Conservation (phyloP, 441 rosid species). For the Gossypium schwendimanii region DNA sequence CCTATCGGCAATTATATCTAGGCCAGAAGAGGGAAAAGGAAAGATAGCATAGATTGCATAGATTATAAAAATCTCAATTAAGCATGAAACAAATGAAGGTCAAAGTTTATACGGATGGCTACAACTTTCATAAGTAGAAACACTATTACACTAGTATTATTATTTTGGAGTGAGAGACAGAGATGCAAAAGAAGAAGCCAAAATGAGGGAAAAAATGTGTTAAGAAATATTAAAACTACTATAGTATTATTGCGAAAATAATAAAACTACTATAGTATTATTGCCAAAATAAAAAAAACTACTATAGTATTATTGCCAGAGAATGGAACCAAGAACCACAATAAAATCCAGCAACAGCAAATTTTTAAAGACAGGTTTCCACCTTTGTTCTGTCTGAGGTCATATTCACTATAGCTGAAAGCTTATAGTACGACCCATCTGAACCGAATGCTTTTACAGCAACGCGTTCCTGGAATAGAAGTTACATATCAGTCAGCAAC, state of each 20-base stretch:
- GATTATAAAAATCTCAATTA: not conserved
- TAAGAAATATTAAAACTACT: constrained; percentile 3
- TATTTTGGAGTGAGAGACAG: not conserved
- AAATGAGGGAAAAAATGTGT: not conserved
- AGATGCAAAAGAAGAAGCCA: not conserved
- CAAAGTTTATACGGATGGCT: not conserved
- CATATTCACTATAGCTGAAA: constrained; percentile 79
- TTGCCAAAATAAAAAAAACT: constrained; percentile 7
- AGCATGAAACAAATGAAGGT: constrained; percentile 1
- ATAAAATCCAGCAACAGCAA: not conserved
- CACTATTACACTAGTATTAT: not conserved
- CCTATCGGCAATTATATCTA: not conserved
- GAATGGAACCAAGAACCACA: not conserved
- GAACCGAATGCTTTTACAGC: constrained; percentile 77
- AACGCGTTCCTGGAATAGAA: constrained; percentile 72
- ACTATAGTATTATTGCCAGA: not conserved
- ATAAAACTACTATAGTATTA: not conserved
- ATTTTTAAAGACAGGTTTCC: constrained; percentile 1
- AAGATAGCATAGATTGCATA: not conserved
- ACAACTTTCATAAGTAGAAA: not conserved
- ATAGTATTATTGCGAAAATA: too few species aligned
- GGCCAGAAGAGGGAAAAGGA: not conserved
- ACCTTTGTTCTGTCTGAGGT: constrained; percentile 99
- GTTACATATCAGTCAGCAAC: constrained; percentile 16
- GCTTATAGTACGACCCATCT: constrained; percentile 80